These are phyloP conservation scores for Fagus sylvatica DNA, from an alignment of 306 rosid genomes.

Conservation along the genomic window DNA sequence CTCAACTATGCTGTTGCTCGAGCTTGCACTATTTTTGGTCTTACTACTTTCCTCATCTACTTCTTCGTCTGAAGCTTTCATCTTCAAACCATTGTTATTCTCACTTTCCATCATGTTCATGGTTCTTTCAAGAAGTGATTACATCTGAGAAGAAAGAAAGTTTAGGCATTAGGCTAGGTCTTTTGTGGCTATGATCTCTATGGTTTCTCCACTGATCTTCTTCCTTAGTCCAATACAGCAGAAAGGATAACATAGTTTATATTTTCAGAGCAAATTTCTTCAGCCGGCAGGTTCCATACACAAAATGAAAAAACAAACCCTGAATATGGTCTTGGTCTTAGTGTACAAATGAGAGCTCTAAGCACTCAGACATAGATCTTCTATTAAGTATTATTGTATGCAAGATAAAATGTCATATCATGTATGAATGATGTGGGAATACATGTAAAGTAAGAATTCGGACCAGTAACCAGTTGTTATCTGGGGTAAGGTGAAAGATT, in stretches of 20 bases:
- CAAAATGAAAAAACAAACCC: neutral
- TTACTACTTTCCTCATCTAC: conserved; percentile 7
- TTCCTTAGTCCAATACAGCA: neutral
- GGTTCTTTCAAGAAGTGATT: neutral
- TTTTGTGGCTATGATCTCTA: neutral
- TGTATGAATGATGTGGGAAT: neutral
- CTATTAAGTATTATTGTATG: neutral
- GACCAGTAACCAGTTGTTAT: neutral
- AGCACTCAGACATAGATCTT: neutral
- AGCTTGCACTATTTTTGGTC: conserved; percentile 7
- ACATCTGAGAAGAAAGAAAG: neutral
- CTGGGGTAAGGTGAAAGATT: conserved; percentile 8
- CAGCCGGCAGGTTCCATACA: neutral
- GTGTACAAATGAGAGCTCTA: neutral
- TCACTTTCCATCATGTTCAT: neutral
- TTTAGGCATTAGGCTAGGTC: neutral
- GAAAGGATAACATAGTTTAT: neutral
- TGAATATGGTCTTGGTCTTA: neutral
- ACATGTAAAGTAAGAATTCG: neutral
- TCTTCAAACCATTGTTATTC: neutral
- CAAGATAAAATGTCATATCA: neutral
- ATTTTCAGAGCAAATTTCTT: neutral
- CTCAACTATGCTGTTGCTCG: conserved; percentile 11
- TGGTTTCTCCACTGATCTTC: neutral
- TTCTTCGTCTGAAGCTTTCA: neutral